Conservation (phyloP, 202 grass and related monocot genomes). For the Schoenoplectus tabernaemontani region DNA sequence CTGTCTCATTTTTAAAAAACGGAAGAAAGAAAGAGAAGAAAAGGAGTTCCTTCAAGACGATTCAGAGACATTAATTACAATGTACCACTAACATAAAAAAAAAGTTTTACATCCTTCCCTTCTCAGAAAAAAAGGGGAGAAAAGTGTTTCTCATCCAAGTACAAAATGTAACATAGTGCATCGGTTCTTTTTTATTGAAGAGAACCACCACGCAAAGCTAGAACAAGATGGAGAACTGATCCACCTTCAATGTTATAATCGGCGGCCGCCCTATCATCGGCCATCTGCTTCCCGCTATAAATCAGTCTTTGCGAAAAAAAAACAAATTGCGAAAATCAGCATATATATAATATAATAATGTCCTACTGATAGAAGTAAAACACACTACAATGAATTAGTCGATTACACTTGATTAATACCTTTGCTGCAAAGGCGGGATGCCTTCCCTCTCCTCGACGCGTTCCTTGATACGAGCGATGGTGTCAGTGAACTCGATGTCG, state of each 20-base stretch:
- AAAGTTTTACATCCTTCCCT: no score
- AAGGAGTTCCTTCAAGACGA: no score
- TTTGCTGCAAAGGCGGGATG: constrained; percentile 79
- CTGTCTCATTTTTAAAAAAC: no score
- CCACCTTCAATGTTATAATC: constrained; percentile 96
- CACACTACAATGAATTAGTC: neutral
- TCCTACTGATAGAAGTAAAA: neutral
- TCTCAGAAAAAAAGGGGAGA: no score
- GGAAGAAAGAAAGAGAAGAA: no score
- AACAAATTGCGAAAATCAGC: neutral
- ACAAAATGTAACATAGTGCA: neutral
- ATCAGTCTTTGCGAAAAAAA: constrained; percentile 46
- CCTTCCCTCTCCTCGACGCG: constrained; percentile 83
- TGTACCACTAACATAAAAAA: no score
- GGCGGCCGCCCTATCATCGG: constrained; percentile 82
- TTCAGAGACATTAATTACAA: no score
- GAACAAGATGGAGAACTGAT: constrained; percentile 87
- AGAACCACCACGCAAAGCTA: constrained; percentile 75
- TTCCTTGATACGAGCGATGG: constrained; percentile 63
- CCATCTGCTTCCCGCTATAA: constrained; percentile 84
- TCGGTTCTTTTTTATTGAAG: neutral
- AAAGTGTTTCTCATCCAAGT: neutral
- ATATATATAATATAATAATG: neutral
- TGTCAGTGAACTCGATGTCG: constrained; percentile 69
- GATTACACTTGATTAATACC: constrained; percentile 14